A percentile compares a stretch with the other conserved stretches of the same genome.
phyloP scores from a whole-genome alignment of 176 grass and related monocot genomes.

The Zoysia japonica region DNA sequence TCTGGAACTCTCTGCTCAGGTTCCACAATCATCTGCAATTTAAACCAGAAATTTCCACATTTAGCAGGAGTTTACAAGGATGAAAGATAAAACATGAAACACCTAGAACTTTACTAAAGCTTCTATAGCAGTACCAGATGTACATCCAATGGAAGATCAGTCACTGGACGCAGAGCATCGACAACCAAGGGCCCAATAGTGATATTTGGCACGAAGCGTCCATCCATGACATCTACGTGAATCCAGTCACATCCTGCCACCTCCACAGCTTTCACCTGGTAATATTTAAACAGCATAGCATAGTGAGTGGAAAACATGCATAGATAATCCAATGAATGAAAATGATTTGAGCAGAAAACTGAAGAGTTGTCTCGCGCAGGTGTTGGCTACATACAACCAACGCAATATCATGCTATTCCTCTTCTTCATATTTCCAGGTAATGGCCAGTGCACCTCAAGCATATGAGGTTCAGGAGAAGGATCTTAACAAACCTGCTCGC shows the following conservation, averaged over 20 bases:
- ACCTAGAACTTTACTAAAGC: slow-evolving; percentile 10
- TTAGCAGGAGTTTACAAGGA: slow-evolving; percentile 13
- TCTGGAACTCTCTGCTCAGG: slow-evolving; percentile 93
- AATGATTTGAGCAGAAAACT: not conserved
- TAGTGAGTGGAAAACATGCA: not conserved
- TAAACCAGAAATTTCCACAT: slow-evolving; percentile 27
- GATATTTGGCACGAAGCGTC: slow-evolving; percentile 96
- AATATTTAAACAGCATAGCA: not conserved
- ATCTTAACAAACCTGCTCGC: slow-evolving; percentile 69
- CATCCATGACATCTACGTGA: slow-evolving; percentile 99
- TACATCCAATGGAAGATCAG: slow-evolving; percentile 96
- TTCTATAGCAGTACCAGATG: slow-evolving; percentile 74
- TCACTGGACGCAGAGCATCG: slow-evolving; percentile 86
- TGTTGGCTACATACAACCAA: not conserved
- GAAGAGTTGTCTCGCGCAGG: not conserved
- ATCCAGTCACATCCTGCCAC: slow-evolving; percentile 99
- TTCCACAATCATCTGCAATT: slow-evolving; percentile 97
- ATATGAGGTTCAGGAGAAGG: not conserved
- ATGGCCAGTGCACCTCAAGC: not conserved
- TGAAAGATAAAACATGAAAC: not conserved
- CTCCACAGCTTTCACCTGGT: slow-evolving; percentile 97
- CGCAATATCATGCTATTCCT: not conserved
- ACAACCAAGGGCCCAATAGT: slow-evolving; percentile 95
- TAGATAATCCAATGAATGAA: not conserved
- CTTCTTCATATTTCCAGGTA: slow-evolving; percentile 3